phyloP scores from a whole-genome alignment of 805 yeast species.

The Zygosaccharomyces kombuchaensis region DNA sequence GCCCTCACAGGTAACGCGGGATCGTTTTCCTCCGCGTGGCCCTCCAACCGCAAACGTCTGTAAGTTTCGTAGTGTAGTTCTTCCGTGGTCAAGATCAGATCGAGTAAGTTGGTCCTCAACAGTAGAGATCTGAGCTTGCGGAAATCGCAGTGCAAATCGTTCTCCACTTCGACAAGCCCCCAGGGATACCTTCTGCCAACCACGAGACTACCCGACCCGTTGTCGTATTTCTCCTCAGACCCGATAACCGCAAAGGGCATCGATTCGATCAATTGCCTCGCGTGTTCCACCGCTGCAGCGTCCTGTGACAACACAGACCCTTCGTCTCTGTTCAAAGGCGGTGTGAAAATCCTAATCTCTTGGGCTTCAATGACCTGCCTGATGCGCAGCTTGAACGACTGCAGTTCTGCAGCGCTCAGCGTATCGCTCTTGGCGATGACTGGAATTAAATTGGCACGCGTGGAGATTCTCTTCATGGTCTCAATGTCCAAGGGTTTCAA shows the following conservation, averaged over 20 bases:
- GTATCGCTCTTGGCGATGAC: conserved; percentile 88
- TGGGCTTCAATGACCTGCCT: conserved; percentile 81
- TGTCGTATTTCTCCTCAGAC: conserved; percentile 64
- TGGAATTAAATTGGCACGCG: conserved; percentile 83
- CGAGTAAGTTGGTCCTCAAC: conserved; percentile 79
- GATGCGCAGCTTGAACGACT: conserved; percentile 65
- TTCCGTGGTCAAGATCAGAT: conserved; percentile 72
- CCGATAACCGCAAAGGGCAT: conserved; percentile 88
- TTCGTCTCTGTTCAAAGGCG: conserved; percentile 55
- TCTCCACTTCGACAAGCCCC: conserved; percentile 87
- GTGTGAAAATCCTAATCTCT: conserved; percentile 77
- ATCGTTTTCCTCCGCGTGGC: conserved; percentile 34
- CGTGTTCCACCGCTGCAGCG: conserved; percentile 72
- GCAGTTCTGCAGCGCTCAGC: conserved; percentile 64
- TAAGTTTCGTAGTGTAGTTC: conserved; percentile 77
- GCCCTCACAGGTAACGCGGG: conserved; percentile 35
- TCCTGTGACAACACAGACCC: conserved; percentile 37
- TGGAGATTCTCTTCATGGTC: conserved; percentile 76
- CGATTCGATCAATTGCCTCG: conserved; percentile 70
- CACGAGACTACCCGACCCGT: conserved; percentile 57
- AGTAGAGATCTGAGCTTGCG: conserved; percentile 73
- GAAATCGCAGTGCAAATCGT: conserved; percentile 81
- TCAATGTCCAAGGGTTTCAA: conserved; percentile 83
- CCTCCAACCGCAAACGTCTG: conserved; percentile 67
- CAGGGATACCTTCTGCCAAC: conserved; percentile 85